Evolutionary conservation across 805 yeast species (phyloP), one percentile per base, ranked within the genome.

Genomic region (Tetrapisispora taiwanensis): DNA sequence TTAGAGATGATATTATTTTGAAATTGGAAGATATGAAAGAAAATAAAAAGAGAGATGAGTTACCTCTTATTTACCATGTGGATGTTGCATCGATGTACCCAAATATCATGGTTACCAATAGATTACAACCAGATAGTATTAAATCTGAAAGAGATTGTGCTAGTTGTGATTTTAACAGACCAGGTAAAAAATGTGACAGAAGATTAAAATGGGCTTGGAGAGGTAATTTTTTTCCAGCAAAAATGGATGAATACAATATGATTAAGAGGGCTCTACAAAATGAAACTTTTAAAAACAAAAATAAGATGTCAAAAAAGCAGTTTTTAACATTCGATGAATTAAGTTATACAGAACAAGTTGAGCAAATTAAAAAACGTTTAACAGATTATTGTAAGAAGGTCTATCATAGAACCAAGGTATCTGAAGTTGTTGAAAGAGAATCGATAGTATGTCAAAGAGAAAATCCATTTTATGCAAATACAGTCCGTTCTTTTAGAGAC

Each of bases 81-180:
- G 99, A 92, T 69, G 99, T 92, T 41, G 97, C 99, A 0, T 92
- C 98, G 1, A 92, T 92, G 99, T 92, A 92, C 59, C 99, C 99
- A 6, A 92, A 92, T 59, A 92, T 92, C 60, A 92, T 92, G 97
- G 87, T 95, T 7, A 84, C 97, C 0, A 92, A 92, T 65, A 78
- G 99, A 59, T 71, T 92, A 43, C 99, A 92, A 62, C 99, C 99
- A 0, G 99, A 92, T 65, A 89, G 97, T 3, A 90, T 92, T 87
- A 89, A 92, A 52, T 69, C 82, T 0, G 97, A 90, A 57, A 85
- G 85, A 53, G 95, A 88, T 56, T 94, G 98, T 67, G 97, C 98
- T 0, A 79, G 94, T 35, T 94, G 99, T 69, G 98, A 92, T 55
- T 94, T 88, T 67, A 92, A 92, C 60, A 71, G 95, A 46, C 97